Evolutionary conservation across 139 green algal genomes (phyloP).

Genomic region (Nannochloris sp.): DNA sequence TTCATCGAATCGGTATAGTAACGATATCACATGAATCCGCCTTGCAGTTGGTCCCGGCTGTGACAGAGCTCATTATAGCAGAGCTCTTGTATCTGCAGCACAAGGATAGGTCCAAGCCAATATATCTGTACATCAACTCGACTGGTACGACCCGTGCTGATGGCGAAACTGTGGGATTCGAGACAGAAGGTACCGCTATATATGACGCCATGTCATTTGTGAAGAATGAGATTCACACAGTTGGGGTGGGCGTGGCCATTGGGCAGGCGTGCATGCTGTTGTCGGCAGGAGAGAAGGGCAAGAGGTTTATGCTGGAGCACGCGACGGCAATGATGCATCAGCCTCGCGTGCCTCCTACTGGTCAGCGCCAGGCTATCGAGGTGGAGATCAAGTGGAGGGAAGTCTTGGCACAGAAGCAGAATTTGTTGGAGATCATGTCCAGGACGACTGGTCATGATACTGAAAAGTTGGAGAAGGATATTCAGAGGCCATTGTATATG

Average conservation of each 20-base stretch:
- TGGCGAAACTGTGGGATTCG: constrained; percentile 76
- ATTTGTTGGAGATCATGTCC: constrained; percentile 72
- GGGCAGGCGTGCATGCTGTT: constrained; percentile 81
- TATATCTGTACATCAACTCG: constrained; percentile 98
- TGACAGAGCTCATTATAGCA: constrained; percentile 97
- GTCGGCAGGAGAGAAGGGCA: constrained; percentile 62
- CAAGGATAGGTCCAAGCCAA: constrained; percentile 50
- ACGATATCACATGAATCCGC: constrained; percentile 2
- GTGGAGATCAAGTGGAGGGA: constrained; percentile 95
- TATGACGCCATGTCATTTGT: constrained; percentile 85
- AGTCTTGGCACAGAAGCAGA: constrained; percentile 64
- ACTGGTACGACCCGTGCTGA: constrained; percentile 66
- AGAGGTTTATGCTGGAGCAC: constrained; percentile 80
- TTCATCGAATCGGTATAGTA: neutral
- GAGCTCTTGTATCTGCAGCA: constrained; percentile 96
- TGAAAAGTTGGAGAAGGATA: constrained; percentile 90
- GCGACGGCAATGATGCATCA: constrained; percentile 97
- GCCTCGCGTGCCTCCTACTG: constrained; percentile 84
- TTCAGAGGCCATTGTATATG: constrained; percentile 96
- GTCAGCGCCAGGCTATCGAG: constrained; percentile 80
- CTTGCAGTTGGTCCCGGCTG: constrained; percentile 73
- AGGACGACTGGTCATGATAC: constrained; percentile 77
- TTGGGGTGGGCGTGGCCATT: constrained; percentile 49
- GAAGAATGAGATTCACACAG: constrained; percentile 58
- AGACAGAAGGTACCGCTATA: constrained; percentile 88